Evolutionary conservation across 73 alveolate genomes (phyloP).

Genomic region (Durusdinium trenchii): DNA sequence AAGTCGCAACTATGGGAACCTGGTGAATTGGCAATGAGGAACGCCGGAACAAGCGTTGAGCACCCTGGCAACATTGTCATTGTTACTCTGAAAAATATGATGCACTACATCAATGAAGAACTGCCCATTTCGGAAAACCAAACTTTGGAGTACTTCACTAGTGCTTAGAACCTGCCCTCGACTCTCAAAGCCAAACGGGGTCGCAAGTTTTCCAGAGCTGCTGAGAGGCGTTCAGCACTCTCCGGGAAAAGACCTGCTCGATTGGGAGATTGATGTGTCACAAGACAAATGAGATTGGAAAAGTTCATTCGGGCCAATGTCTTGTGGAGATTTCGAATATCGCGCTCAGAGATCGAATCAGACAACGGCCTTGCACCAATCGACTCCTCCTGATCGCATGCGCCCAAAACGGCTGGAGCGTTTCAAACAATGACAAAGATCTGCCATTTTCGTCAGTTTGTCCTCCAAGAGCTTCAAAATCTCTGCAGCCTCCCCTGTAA

Average conservation of each 20-base stretch:
- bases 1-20: too few species aligned
- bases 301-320: constrained; percentile 71
- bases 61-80: too few species aligned
- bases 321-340: constrained; percentile 67
- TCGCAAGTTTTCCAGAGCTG: constrained; percentile 40
- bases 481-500: constrained; percentile 32
- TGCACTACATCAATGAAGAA: too few species aligned
- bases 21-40: too few species aligned
- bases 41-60: too few species aligned
- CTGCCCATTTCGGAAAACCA: too few species aligned
- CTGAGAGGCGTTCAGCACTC: constrained; percentile 45
- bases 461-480: constrained; percentile 37
- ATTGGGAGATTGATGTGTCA: constrained; percentile 66
- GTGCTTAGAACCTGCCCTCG: too few species aligned
- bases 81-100: too few species aligned
- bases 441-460: not conserved
- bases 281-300: constrained; percentile 61
- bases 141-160: too few species aligned
- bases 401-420: not conserved
- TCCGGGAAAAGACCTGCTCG: constrained; percentile 45
- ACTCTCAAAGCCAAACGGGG: not conserved
- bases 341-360: constrained; percentile 30
- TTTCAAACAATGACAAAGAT: not conserved
- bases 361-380: constrained; percentile 60
- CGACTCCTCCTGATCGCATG: constrained; percentile 54